These are phyloP conservation scores for Peronospora belbahrii DNA, from an alignment of 352 stramenopile genomes.

Conservation along the genomic window DNA sequence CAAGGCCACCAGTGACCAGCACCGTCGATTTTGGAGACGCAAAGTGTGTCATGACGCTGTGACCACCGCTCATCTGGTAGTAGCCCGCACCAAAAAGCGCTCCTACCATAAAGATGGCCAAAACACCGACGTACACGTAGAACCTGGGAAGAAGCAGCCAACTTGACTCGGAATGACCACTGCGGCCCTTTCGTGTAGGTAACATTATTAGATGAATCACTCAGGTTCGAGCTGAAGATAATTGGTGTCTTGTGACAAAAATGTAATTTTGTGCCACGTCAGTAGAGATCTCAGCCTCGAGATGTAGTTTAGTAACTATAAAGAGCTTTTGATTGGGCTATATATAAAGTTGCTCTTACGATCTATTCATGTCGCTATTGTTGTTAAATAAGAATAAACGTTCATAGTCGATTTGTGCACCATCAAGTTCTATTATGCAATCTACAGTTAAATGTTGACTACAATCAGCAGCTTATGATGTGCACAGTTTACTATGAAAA, in stretches of 20 bases:
- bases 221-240: too few species aligned
- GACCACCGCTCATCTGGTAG: constrained; percentile 33
- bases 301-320: too few species aligned
- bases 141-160: constrained; percentile 65
- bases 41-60: constrained; percentile 18
- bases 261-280: too few species aligned
- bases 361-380: too few species aligned
- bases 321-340: too few species aligned
- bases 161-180: constrained; percentile 38
- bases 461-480: constrained; percentile 22
- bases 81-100: constrained; percentile 62
- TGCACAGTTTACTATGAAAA: constrained; percentile 26
- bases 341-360: too few species aligned
- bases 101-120: constrained; percentile 58
- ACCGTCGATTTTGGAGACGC: constrained; percentile 39
- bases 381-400: too few species aligned
- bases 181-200: constrained; percentile 28
- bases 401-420: too few species aligned
- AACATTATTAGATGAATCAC: constrained; percentile 24
- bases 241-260: too few species aligned
- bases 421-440: constrained; percentile 29
- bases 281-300: too few species aligned
- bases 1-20: constrained; percentile 71
- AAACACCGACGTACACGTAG: constrained; percentile 63
- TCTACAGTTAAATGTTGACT: constrained; percentile 14